Evolutionary conservation across 352 stramenopile genomes (phyloP).

Genomic region (Phytophthora crassamura): DNA sequence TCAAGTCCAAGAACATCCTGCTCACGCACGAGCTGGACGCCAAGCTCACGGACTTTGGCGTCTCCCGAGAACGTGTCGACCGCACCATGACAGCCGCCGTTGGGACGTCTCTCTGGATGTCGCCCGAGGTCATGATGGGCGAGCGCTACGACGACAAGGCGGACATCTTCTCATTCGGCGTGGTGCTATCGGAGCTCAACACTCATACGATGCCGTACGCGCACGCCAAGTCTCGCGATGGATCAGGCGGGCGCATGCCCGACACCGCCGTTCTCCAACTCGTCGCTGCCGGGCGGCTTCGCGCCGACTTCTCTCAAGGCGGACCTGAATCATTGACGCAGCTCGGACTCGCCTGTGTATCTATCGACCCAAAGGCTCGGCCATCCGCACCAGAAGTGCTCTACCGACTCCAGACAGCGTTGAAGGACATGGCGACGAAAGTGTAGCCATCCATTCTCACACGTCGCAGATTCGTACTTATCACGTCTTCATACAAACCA

Average conservation of each 20-base stretch:
- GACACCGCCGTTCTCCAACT: conserved; percentile 21
- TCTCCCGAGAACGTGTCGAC: conserved; percentile 21
- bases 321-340: conserved; percentile 2
- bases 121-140: conserved; percentile 44
- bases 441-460: not conserved
- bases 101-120: conserved; percentile 37
- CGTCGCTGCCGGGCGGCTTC: conserved; percentile 23
- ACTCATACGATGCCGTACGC: conserved; percentile 30
- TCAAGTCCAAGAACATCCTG: conserved; percentile 37
- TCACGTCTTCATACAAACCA: too few relatives aligned
- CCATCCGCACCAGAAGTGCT: conserved; percentile 30
- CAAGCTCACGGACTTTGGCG: conserved; percentile 52
- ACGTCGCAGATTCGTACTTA: conserved; percentile 2
- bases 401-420: conserved; percentile 12
- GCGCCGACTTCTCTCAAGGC: conserved; percentile 25
- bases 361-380: conserved; percentile 15
- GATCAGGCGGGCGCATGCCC: not conserved
- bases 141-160: conserved; percentile 26
- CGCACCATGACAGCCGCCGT: conserved; percentile 41
- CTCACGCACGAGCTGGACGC: conserved; percentile 26
- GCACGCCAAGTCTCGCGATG: conserved; percentile 7
- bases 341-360: conserved; percentile 18
- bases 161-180: conserved; percentile 30
- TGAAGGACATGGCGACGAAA: not conserved
- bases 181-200: conserved; percentile 30